Base-by-base conservation (phyloP, 352 stramenopile species). In the Pythium insidiosum region DNA sequence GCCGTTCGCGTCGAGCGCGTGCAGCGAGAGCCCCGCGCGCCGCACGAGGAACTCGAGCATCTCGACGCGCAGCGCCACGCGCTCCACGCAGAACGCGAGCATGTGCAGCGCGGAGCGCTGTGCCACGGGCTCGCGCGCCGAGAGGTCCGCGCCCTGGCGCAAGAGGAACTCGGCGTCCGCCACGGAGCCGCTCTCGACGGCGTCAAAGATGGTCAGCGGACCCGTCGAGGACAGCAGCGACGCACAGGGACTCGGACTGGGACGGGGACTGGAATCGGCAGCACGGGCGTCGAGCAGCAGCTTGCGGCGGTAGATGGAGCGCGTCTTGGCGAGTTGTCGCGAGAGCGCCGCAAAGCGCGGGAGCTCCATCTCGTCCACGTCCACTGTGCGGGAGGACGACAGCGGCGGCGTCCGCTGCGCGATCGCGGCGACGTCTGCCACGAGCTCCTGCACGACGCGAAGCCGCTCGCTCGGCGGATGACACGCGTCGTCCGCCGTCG, bases 141-240 rank as follows among this genome's bases (percentile, higher is more conserved):
- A 45, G 6, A 84, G 33, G 35, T 88, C 59, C 1, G 19, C 63
- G 7, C 72, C 65, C 15, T 68, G 62, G 4, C 58, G 49, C 23
- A 77, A 53, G 15, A 85, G 61, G 41, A 77, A 85, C 16, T 51
- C 53, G 0, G 66, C 69, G 31, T 85, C 72, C 1, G 84, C 70
- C 3, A 85, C 47, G 0, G 72, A 82, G 7, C 66, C 69, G 11
- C 40, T 63, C 25, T 80, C 68, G 6, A 84, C 68, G 4, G 69
- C 67, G 22, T 78, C 66, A 16, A 77, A 84, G 15, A 88, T 64
- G 0, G 68, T 73, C 2, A 80, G 35, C 21, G 23, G 39, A 4
- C 21, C 28, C 9, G 9, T 33, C 28, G 28, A 33, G 28, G 28
- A 9, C 28, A 15, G 15, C 24, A 18, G 35, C 20, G 2, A 22